phyloP scores from a whole-genome alignment of 495 filamentous ascomycete genomes.

The Lepidopterella palustris region DNA sequence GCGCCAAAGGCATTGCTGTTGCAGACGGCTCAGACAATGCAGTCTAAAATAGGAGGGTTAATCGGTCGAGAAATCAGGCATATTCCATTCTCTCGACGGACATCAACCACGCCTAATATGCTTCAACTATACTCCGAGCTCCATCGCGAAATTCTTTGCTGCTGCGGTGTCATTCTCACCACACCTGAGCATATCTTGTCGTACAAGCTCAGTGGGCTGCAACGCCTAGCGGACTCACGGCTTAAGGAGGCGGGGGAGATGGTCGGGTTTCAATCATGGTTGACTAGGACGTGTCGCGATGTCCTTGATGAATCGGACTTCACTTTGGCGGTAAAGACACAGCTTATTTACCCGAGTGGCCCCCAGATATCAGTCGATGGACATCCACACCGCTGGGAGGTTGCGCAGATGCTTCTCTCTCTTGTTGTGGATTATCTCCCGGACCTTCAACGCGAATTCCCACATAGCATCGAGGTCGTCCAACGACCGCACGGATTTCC shows the following conservation, averaged over 20 bases:
- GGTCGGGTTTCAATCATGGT: constrained; percentile 43
- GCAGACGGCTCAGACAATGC: constrained; percentile 47
- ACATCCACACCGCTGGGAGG: constrained; percentile 44
- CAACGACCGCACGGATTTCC: constrained; percentile 34
- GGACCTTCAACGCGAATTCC: constrained; percentile 34
- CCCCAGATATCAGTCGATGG: constrained; percentile 44
- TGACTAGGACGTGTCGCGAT: constrained; percentile 43
- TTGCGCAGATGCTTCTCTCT: constrained; percentile 38
- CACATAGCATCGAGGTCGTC: constrained; percentile 41
- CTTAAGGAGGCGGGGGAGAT: constrained; percentile 39
- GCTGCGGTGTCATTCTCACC: constrained; percentile 41
- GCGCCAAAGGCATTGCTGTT: constrained; percentile 47
- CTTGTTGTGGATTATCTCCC: constrained; percentile 37
- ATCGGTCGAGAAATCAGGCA: constrained; percentile 42
- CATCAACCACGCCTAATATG: constrained; percentile 28
- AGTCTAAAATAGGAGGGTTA: constrained; percentile 44
- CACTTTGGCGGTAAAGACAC: constrained; percentile 41
- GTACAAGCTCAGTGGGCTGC: constrained; percentile 44
- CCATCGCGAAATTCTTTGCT: constrained; percentile 20
- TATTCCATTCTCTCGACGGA: constrained; percentile 50
- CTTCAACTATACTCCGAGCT: constrained; percentile 36
- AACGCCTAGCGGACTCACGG: constrained; percentile 39
- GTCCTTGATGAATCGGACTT: constrained; percentile 53
- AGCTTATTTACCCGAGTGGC: constrained; percentile 44
- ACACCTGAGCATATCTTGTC: constrained; percentile 48